phyloP scores from a whole-genome alignment of 495 filamentous ascomycete species.

The Pseudoneurospora amorphoporcata region DNA sequence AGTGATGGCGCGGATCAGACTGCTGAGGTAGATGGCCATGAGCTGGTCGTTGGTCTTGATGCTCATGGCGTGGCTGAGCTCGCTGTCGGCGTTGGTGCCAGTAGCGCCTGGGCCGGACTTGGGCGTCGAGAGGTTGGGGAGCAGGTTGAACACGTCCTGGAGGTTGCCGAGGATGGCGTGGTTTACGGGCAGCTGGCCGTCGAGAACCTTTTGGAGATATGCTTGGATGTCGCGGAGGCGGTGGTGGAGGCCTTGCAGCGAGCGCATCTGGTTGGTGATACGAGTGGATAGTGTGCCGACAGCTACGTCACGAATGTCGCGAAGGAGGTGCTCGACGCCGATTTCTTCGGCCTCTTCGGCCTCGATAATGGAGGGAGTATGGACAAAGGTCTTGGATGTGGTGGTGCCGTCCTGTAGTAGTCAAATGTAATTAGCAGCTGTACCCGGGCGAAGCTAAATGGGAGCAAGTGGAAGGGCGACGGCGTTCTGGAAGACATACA shows the following conservation, averaged over 20 bases:
- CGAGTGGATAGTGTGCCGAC: constrained; percentile 97
- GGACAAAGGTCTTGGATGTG: constrained; percentile 93
- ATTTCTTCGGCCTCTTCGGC: constrained; percentile 99
- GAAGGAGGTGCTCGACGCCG: constrained; percentile 92
- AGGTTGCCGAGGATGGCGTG: constrained; percentile 95
- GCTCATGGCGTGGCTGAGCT: constrained; percentile 89
- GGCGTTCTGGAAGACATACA: constrained; percentile 44
- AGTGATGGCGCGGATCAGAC: constrained; percentile 92
- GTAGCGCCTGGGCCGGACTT: constrained; percentile 36
- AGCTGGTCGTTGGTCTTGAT: constrained; percentile 99
- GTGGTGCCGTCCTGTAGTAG: constrained; percentile 80
- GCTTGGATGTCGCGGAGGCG: constrained; percentile 90
- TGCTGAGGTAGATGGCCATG: constrained; percentile 94
- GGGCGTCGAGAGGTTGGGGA: constrained; percentile 90
- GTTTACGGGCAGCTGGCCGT: constrained; percentile 86
- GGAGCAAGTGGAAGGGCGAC: background rate
- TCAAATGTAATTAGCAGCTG: background rate
- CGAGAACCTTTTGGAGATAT: constrained; percentile 93
- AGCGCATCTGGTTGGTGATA: constrained; percentile 95
- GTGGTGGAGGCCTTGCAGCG: constrained; percentile 89
- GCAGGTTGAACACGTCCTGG: constrained; percentile 97
- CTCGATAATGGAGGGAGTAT: constrained; percentile 98
- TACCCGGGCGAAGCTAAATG: background rate
- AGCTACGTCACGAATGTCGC: constrained; percentile 95
- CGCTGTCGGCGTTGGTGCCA: constrained; percentile 48